Base-by-base conservation (phyloP, 148 eudicot genomes). In the Silene uniflora region DNA sequence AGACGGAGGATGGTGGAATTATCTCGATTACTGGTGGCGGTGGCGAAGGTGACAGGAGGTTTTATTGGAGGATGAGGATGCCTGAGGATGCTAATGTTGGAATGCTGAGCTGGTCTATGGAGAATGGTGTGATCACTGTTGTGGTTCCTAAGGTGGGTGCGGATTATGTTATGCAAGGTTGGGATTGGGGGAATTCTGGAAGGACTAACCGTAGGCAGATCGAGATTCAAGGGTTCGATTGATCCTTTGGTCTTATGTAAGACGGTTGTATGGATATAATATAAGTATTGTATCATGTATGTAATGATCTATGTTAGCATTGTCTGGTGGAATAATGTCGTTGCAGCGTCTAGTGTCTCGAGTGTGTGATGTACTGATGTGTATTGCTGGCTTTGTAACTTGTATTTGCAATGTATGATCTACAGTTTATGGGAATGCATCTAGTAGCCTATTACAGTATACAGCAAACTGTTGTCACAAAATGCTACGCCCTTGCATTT, bases 101-200 rank as follows among this genome's bases (percentile, higher is more conserved):
- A 0, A 58, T 78, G 47, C 18, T 81, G 75, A 81, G 75, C 12
- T 72, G 35, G 72, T 84, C 86, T 0, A 32, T 84, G 73, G 86
- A 84, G 78, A 76, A 81, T 25, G 82, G 78, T 12, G 82, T 84
- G 10, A 69, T 84, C 25, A 84, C 86, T 22, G 84, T 84, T 8
- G 77, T 84, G 13, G 82, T 84, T 63, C 84, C 86, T 11, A 84
- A 84, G 69, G 42, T 78, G 39, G 67, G 27, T 58, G 27, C 67
- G 25, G 5, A 44, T 5, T 19, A 46, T 46, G 19, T 42, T 1
- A 0, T 13, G 68, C 62, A 39, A 17, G 32, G 60, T 22, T 67
- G 35, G 73, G 73, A 10, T 13, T 9, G 27, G 14, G 74, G 10
- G 35, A 24, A 7, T 73, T 3, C 35, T 39, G 42, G 47, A 21